Percentiles rank a stretch among this genome's conserved stretches.
Conservation (phyloP, 2,329 filamentous ascomycete genomes). For the Triangularia setosa region DNA sequence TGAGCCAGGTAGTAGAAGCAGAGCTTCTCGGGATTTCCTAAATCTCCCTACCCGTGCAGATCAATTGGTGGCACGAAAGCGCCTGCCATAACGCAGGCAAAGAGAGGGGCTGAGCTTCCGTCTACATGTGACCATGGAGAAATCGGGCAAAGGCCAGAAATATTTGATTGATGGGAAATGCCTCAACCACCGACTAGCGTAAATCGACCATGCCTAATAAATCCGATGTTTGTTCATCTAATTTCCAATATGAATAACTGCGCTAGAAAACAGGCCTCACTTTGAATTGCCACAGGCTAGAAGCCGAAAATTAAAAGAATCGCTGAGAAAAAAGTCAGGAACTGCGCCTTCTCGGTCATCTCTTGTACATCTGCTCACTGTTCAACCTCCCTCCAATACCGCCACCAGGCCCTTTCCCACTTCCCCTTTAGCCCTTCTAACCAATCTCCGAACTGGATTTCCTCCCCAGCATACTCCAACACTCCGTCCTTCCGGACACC, state of each 20-base stretch:
- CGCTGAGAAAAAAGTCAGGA: too few species aligned
- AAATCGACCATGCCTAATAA: too few species aligned
- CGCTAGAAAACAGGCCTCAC: too few species aligned
- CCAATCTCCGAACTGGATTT: neutral
- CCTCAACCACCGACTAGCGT: too few species aligned
- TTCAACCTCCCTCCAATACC: constrained; percentile 7
- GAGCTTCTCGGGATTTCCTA: neutral
- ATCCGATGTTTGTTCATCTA: too few species aligned
- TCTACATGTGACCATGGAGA: neutral
- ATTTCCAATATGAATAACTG: too few species aligned
- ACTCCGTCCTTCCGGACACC: neutral
- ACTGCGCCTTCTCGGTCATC: too few species aligned
- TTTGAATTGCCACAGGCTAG: too few species aligned
- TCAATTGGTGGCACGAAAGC: neutral
- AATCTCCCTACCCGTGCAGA: neutral
- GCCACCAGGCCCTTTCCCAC: neutral
- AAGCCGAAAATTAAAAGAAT: too few species aligned
- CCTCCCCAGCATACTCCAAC: neutral
- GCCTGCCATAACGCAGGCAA: neutral
- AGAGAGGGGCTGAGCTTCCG: neutral
- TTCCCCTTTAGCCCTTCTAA: neutral
- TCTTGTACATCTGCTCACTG: neutral
- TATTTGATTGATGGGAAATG: neutral
- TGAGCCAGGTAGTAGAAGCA: neutral
- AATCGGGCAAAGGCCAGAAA: neutral